phyloP scores from a whole-genome alignment of 1,139 yeast genomes.

The Debaryomyces psychrophilus region DNA sequence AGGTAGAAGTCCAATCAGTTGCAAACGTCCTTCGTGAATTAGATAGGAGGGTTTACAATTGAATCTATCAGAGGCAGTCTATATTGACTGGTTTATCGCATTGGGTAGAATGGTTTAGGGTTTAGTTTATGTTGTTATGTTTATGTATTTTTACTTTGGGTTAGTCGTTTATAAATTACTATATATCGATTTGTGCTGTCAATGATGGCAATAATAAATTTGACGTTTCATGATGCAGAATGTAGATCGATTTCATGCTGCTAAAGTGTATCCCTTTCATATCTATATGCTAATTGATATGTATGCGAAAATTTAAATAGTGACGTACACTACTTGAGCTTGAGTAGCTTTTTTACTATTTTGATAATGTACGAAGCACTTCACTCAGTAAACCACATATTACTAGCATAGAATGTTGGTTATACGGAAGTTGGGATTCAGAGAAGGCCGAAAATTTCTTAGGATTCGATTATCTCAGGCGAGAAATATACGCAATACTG shows the following conservation, averaged over 20 bases:
- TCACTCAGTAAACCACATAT: not conserved
- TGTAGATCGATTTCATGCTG: no score
- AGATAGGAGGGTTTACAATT: slow-evolving; percentile 66
- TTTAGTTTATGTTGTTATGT: not conserved
- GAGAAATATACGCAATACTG: not conserved
- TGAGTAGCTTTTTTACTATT: not conserved
- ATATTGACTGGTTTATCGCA: not conserved
- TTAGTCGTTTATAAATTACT: not conserved
- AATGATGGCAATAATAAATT: not conserved
- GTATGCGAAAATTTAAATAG: not conserved
- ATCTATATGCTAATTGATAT: not conserved
- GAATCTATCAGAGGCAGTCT: slow-evolving; percentile 2
- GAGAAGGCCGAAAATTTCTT: not conserved
- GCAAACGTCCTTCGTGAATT: slow-evolving; percentile 80
- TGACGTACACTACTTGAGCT: not conserved
- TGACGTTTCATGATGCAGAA: not conserved
- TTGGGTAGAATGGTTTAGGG: not conserved
- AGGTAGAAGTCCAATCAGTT: slow-evolving; percentile 84
- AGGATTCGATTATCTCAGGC: not conserved
- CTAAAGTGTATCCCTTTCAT: no score
- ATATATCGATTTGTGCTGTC: not conserved
- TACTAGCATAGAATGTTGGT: slow-evolving; percentile 7
- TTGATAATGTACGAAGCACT: not conserved
- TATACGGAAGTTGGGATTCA: slow-evolving; percentile 4
- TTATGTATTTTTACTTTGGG: slow-evolving; percentile 4